Evolutionary conservation across 371 early-diverging fungal genomes (phyloP).

Genomic region (Mortierella sp.): DNA sequence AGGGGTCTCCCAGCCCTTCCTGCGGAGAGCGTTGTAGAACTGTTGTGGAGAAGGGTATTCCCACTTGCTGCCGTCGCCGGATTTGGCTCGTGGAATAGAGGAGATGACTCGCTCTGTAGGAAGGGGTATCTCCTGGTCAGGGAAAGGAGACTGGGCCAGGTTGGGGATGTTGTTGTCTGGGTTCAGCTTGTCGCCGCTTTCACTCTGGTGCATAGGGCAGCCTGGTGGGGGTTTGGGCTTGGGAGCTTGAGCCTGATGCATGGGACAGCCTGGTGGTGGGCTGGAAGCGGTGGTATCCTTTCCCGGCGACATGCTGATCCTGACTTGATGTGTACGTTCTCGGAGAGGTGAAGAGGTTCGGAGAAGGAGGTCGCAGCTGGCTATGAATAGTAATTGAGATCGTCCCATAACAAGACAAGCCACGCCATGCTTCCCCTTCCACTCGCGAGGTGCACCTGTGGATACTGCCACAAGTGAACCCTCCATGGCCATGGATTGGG

Average conservation of each 20-base stretch:
- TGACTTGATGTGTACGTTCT: neutral
- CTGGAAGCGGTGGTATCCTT: constrained; percentile 49
- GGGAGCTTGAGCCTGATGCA: constrained; percentile 57
- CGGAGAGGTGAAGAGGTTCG: constrained; percentile 7
- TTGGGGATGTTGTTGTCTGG: constrained; percentile 90
- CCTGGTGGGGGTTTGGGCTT: constrained; percentile 55
- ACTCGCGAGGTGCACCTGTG: too few relatives aligned
- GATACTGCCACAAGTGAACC: neutral
- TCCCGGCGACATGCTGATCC: constrained; percentile 48
- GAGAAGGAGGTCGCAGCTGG: neutral
- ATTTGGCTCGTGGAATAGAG: constrained; percentile 68
- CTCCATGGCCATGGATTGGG: neutral
- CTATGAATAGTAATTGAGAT: constrained; percentile 2
- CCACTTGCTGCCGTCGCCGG: constrained; percentile 70
- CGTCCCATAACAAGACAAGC: constrained; percentile 8
- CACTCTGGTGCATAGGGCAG: constrained; percentile 65
- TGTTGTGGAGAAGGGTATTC: constrained; percentile 96
- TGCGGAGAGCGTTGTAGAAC: constrained; percentile 94
- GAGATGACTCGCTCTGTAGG: constrained; percentile 77
- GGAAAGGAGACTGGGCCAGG: constrained; percentile 71
- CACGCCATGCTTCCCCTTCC: neutral
- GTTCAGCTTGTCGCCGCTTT: constrained; percentile 60
- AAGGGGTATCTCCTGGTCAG: constrained; percentile 73
- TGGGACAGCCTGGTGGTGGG: constrained; percentile 64
- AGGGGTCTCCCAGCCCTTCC: constrained; percentile 94